These are phyloP conservation scores for Hypomyces rosellus DNA, from an alignment of 2,329 filamentous ascomycete species.

Conservation along the genomic window DNA sequence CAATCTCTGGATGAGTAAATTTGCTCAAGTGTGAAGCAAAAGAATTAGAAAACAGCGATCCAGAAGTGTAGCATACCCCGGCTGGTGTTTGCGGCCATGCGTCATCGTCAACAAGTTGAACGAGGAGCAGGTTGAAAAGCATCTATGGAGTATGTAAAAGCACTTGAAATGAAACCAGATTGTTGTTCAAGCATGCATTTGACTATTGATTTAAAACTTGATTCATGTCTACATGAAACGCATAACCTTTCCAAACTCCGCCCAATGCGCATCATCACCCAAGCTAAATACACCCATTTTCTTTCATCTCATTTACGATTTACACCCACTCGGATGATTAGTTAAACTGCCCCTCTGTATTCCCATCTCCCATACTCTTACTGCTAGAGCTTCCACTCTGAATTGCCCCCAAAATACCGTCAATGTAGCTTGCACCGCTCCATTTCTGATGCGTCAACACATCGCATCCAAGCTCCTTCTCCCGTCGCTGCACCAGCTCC, in stretches of 20 bases:
- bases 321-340: slow-evolving; percentile 14
- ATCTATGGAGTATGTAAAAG: too few species aligned
- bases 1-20: slow-evolving; percentile 31
- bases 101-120: too few species aligned
- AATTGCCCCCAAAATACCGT: slow-evolving; percentile 83
- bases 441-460: slow-evolving; percentile 94
- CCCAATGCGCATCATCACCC: slow-evolving; percentile 1
- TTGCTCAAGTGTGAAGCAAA: too few species aligned
- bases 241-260: slow-evolving; percentile 17
- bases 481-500: slow-evolving; percentile 79
- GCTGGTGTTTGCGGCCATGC: too few species aligned
- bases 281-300: too few species aligned
- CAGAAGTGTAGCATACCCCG: too few species aligned
- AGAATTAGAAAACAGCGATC: too few species aligned
- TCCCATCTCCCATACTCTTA: slow-evolving; percentile 92
- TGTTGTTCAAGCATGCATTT: too few species aligned
- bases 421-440: slow-evolving; percentile 65
- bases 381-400: slow-evolving; percentile 85
- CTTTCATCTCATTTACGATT: neutral
- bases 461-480: slow-evolving; percentile 87
- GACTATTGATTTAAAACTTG: neutral
- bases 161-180: too few species aligned
- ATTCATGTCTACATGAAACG: neutral
- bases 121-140: too few species aligned
- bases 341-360: slow-evolving; percentile 69